Percentiles rank a stretch among this genome's conserved stretches.
These are phyloP conservation scores for Xerocomus spinulosus DNA, from an alignment of 768 basidiomycete genomes.

Conservation along the genomic window DNA sequence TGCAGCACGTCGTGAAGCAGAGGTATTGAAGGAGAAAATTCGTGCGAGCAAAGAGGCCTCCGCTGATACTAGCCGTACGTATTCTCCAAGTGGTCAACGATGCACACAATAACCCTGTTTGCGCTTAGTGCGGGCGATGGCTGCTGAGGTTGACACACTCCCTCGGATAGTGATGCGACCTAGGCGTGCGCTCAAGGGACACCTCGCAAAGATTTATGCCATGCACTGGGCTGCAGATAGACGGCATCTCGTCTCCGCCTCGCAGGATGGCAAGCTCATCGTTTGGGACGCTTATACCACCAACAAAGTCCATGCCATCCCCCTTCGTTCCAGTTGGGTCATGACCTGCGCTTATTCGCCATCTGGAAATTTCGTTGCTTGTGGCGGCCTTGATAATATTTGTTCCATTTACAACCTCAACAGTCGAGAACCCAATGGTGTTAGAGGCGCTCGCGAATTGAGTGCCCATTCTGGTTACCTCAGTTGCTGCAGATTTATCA, in stretches of 20 bases:
- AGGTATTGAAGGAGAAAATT: constrained; percentile 98
- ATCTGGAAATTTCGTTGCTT: constrained; percentile 95
- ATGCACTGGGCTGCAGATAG: constrained; percentile 99
- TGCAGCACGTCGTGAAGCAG: constrained; percentile 93
- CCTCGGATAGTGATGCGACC: constrained; percentile 97
- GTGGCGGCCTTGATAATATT: constrained; percentile 98
- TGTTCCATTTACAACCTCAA: constrained; percentile 97
- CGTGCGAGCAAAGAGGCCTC: constrained; percentile 93
- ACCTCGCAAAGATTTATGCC: constrained; percentile 99
- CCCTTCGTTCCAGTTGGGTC: constrained; percentile 96
- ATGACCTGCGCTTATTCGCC: constrained; percentile 99
- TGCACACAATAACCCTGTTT: constrained; percentile 14
- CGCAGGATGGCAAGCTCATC: constrained; percentile 98
- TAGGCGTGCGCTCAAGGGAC: constrained; percentile 90
- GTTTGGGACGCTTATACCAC: constrained; percentile 99
- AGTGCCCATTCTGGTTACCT: constrained; percentile 98
- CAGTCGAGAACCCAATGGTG: constrained; percentile 64
- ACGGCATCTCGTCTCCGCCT: constrained; percentile 97
- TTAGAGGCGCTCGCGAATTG: constrained; percentile 90
- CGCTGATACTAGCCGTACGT: constrained; percentile 95
- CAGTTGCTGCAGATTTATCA: constrained; percentile 97
- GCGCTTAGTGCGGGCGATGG: constrained; percentile 92
- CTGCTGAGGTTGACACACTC: constrained; percentile 90
- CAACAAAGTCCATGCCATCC: constrained; percentile 99
- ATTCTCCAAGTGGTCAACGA: constrained; percentile 1